Evolutionary conservation across 352 stramenopile species (phyloP).

Genomic region (Phytophthora parvispora): DNA sequence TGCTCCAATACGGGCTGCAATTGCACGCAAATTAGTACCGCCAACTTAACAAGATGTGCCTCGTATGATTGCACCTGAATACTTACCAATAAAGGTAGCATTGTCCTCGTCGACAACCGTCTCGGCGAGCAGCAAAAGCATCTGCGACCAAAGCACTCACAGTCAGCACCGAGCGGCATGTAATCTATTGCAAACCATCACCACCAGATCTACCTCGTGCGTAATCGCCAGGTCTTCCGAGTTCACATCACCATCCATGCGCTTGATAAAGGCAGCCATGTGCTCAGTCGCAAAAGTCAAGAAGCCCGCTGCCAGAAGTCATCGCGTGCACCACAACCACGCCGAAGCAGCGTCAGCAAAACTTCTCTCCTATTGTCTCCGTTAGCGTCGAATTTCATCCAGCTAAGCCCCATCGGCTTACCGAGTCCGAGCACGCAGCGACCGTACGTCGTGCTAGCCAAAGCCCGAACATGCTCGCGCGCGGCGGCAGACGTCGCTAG

Average conservation of each 20-base stretch:
- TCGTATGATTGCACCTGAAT: not conserved
- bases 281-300: slow-evolving; percentile 58
- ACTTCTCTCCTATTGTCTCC: not conserved
- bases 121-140: slow-evolving; percentile 51
- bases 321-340: too few relatives aligned
- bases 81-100: slow-evolving; percentile 75
- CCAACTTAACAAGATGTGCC: not conserved
- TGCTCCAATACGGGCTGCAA: slow-evolving; percentile 67
- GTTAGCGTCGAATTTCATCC: not conserved
- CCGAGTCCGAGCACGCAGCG: slow-evolving; percentile 83
- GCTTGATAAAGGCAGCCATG: slow-evolving; percentile 58
- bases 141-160: not conserved
- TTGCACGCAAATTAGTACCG: not conserved
- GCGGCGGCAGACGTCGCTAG: slow-evolving; percentile 31
- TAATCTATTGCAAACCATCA: not conserved
- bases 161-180: not conserved
- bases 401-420: slow-evolving; percentile 21
- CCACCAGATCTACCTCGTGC: slow-evolving; percentile 35
- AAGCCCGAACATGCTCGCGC: slow-evolving; percentile 31
- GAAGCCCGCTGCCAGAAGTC: slow-evolving; percentile 63
- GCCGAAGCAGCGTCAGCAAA: slow-evolving; percentile 5
- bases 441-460: slow-evolving; percentile 58
- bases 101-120: slow-evolving; percentile 86
- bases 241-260: slow-evolving; percentile 19
- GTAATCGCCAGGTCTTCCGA: slow-evolving; percentile 47